Percentiles rank a stretch among this genome's conserved stretches.
phyloP scores from a whole-genome alignment of 2,329 filamentous ascomycete genomes.

The Claviceps lovelessii region DNA sequence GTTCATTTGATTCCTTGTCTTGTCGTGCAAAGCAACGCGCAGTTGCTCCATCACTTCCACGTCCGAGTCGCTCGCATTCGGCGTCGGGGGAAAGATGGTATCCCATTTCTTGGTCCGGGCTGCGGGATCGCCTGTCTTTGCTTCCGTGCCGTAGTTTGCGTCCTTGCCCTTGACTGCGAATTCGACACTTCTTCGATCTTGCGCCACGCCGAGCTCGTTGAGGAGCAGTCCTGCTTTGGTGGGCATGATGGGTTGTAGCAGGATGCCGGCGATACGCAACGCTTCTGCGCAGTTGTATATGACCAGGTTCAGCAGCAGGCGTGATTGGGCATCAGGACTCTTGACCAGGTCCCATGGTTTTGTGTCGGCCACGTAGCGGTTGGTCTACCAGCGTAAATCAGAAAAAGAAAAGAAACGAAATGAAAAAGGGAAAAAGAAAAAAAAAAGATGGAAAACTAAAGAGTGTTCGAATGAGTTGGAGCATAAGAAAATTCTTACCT shows the following conservation, averaged over 20 bases:
- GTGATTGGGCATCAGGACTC: slow-evolving; percentile 18
- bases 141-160: slow-evolving; percentile 46
- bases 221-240: slow-evolving; percentile 57
- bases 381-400: slow-evolving; percentile 16
- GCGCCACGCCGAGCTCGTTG: slow-evolving; percentile 59
- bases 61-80: slow-evolving; percentile 13
- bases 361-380: slow-evolving; percentile 38
- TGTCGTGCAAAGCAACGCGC: slow-evolving; percentile 6
- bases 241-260: slow-evolving; percentile 87
- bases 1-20: slow-evolving; percentile 15
- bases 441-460: neutral
- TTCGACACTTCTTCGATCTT: slow-evolving; percentile 45
- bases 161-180: slow-evolving; percentile 52
- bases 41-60: slow-evolving; percentile 10
- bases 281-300: slow-evolving; percentile 64
- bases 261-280: slow-evolving; percentile 64
- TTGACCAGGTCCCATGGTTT: slow-evolving; percentile 53
- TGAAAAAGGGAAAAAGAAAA: too few relatives aligned
- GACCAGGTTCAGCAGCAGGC: slow-evolving; percentile 35
- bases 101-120: slow-evolving; percentile 23
- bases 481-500: slow-evolving; percentile 26
- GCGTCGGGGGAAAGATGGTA: slow-evolving; percentile 36
- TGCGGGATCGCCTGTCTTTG: slow-evolving; percentile 11
- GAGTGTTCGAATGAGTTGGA: too few relatives aligned
- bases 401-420: neutral